Evolutionary conservation across 164 flowering plant species (phyloP).

Genomic region (Magnolia changhungtana): DNA sequence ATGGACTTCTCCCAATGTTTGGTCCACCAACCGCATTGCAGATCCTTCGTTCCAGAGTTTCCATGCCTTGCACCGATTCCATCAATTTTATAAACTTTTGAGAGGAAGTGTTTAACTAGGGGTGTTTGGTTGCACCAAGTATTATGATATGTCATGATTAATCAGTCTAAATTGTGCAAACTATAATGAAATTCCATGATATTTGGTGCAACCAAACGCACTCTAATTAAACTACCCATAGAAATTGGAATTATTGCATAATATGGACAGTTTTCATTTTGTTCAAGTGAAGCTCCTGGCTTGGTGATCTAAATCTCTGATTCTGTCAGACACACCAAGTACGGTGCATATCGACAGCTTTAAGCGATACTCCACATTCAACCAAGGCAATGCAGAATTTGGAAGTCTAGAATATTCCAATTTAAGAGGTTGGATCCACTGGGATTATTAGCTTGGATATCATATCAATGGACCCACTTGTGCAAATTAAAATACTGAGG

Average conservation of each 20-base stretch:
- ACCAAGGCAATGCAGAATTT: too few species aligned
- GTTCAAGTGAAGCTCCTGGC: too few species aligned
- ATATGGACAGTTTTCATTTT: neutral
- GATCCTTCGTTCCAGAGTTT: conserved; percentile 18
- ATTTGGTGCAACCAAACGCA: too few species aligned
- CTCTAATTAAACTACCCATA: neutral
- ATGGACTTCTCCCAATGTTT: conserved; percentile 4
- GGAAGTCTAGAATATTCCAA: neutral
- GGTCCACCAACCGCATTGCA: conserved; percentile 10
- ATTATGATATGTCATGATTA: too few species aligned
- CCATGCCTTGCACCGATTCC: conserved; percentile 17
- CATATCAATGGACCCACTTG: too few species aligned
- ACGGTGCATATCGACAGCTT: too few species aligned
- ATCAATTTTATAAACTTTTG: neutral
- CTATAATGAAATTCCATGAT: too few species aligned
- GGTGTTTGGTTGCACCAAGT: neutral
- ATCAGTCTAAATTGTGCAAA: neutral
- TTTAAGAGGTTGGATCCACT: neutral
- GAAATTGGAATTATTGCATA: neutral
- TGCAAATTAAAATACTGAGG: too few species aligned
- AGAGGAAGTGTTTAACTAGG: neutral
- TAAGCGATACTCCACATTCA: too few species aligned
- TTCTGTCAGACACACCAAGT: too few species aligned
- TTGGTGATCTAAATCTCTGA: too few species aligned
- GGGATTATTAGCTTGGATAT: too few species aligned